phyloP scores from a whole-genome alignment of 306 rosid genomes.

The Trifolium repens region DNA sequence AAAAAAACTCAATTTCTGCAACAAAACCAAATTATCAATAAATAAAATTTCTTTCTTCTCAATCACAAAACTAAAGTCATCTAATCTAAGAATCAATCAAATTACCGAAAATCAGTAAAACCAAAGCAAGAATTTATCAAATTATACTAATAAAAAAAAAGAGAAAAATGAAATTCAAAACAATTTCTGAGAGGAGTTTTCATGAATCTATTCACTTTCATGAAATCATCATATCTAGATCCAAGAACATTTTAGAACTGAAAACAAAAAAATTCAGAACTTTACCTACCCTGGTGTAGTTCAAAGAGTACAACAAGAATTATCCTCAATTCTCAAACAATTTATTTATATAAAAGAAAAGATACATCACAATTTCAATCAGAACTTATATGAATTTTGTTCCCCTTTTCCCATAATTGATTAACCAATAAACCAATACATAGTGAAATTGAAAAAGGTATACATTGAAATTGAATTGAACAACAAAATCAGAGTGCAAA shows the following conservation, averaged over 20 bases:
- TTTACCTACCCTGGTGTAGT: not conserved
- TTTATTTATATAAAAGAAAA: no score
- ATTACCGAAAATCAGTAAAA: conserved; percentile 20
- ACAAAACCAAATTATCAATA: conserved; percentile 30
- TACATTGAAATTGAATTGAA: not conserved
- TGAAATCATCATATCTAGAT: conserved; percentile 34
- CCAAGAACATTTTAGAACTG: conserved; percentile 8
- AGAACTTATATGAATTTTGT: not conserved
- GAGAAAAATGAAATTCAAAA: conserved; percentile 21
- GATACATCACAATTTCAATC: not conserved
- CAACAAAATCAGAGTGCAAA: conserved; percentile 13
- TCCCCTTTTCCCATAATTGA: conserved; percentile 1
- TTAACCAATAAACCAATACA: not conserved
- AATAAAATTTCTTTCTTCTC: not conserved
- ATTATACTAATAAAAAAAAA: not conserved
- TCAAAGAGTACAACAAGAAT: not conserved
- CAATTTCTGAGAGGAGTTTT: conserved; percentile 6
- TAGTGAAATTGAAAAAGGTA: not conserved
- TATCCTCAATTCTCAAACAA: not conserved
- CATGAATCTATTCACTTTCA: not conserved
- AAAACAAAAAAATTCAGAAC: conserved; percentile 1
- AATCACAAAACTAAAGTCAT: conserved; percentile 20
- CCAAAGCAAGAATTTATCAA: conserved; percentile 9
- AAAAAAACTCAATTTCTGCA: conserved; percentile 46
- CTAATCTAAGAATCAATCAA: conserved; percentile 29